phyloP scores from a whole-genome alignment of 2,329 filamentous ascomycete genomes.

The Aureobasidium sp. region DNA sequence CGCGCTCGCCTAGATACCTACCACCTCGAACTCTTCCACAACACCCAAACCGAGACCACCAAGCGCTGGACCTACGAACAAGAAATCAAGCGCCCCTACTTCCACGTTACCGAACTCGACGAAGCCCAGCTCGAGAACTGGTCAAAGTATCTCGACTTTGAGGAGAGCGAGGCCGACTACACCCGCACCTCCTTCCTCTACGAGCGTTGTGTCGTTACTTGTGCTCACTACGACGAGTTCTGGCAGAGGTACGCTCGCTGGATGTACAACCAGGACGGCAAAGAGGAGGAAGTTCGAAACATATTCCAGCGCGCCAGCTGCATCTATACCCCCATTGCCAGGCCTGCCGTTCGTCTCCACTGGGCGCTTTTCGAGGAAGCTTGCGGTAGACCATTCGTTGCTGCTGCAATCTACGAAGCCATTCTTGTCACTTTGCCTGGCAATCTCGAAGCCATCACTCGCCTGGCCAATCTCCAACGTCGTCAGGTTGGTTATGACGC shows the following conservation, averaged over 20 bases:
- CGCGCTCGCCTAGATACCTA: slow-evolving; percentile 69
- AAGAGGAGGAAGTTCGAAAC: slow-evolving; percentile 81
- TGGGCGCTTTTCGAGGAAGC: slow-evolving; percentile 95
- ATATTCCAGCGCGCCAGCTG: slow-evolving; percentile 84
- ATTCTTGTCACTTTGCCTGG: slow-evolving; percentile 68
- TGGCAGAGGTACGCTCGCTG: slow-evolving; percentile 96
- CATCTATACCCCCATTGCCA: slow-evolving; percentile 77
- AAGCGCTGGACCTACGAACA: slow-evolving; percentile 94
- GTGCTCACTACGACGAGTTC: slow-evolving; percentile 92
- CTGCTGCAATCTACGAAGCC: slow-evolving; percentile 74
- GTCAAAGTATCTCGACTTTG: slow-evolving; percentile 94
- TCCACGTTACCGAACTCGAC: slow-evolving; percentile 89
- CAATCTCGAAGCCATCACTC: slow-evolving; percentile 79
- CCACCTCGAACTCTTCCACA: slow-evolving; percentile 71
- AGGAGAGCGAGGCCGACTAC: slow-evolving; percentile 75
- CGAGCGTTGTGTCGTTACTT: slow-evolving; percentile 86
- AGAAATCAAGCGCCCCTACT: slow-evolving; percentile 91
- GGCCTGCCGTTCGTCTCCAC: slow-evolving; percentile 74
- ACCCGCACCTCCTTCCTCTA: slow-evolving; percentile 73
- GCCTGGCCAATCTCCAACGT: slow-evolving; percentile 76
- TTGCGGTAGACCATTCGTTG: slow-evolving; percentile 63
- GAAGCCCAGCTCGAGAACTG: slow-evolving; percentile 78
- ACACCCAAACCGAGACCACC: slow-evolving; percentile 76
- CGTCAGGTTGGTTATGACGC: slow-evolving; percentile 76
- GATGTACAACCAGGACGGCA: slow-evolving; percentile 74